Evolutionary conservation across 768 basidiomycete species (phyloP).

Genomic region (Astraeus odoratus): DNA sequence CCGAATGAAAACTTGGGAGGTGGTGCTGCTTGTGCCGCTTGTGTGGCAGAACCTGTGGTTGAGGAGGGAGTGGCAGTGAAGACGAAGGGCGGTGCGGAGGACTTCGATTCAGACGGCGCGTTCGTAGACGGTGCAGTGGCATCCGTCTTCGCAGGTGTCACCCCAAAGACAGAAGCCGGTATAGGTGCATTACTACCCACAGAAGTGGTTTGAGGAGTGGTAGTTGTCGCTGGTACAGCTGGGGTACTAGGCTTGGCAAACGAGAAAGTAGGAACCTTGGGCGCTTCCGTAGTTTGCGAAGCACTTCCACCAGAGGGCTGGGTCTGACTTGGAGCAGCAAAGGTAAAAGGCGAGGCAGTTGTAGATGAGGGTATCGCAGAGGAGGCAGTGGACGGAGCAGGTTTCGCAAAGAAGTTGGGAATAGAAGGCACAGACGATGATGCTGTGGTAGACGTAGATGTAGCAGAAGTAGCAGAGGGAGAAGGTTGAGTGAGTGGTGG

Average conservation of each 20-base stretch:
- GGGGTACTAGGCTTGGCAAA: slow-evolving; percentile 15
- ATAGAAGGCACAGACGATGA: slow-evolving; percentile 8
- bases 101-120: slow-evolving; percentile 6
- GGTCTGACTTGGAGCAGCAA: slow-evolving; percentile 5
- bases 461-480: slow-evolving; percentile 1
- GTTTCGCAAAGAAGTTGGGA: slow-evolving; percentile 29
- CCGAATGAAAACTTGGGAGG: slow-evolving; percentile 21
- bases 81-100: slow-evolving; percentile 11
- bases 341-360: slow-evolving; percentile 4
- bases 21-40: slow-evolving; percentile 9
- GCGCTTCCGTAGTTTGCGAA: slow-evolving; percentile 4
- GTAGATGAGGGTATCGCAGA: slow-evolving; percentile 1
- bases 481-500: slow-evolving; percentile 10
- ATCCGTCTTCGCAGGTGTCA: slow-evolving; percentile 1
- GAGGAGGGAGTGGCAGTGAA: slow-evolving; percentile 11
- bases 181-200: slow-evolving; percentile 13
- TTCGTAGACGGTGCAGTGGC: slow-evolving; percentile 7
- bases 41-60: slow-evolving; percentile 7
- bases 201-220: slow-evolving; percentile 3
- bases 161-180: slow-evolving; percentile 9
- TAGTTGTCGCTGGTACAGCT: slow-evolving; percentile 15
- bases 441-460: slow-evolving; percentile 1
- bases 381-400: slow-evolving; percentile 6
- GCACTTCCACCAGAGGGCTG: slow-evolving; percentile 9
- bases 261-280: slow-evolving; percentile 9